These are phyloP conservation scores for Sporothrix variecibatus DNA, from an alignment of 2,329 filamentous ascomycete species.

Conservation along the genomic window DNA sequence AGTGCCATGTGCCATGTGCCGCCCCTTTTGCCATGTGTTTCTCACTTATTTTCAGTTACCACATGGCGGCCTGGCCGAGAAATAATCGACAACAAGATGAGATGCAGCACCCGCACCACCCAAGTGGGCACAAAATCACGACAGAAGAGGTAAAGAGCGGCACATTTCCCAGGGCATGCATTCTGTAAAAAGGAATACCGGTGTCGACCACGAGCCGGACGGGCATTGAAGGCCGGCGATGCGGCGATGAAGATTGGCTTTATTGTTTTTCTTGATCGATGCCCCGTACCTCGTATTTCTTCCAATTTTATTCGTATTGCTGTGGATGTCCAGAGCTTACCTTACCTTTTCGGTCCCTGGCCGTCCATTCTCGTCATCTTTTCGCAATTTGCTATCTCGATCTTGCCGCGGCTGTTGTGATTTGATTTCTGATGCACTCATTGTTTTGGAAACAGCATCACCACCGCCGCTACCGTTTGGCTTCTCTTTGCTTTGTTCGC, in stretches of 20 bases:
- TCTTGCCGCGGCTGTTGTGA: neutral
- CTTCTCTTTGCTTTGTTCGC: neutral
- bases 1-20: neutral
- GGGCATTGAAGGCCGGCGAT: neutral
- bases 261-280: neutral
- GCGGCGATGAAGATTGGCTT: neutral
- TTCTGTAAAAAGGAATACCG: neutral
- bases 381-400: neutral
- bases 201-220: neutral
- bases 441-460: no score
- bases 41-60: neutral
- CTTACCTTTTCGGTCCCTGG: neutral
- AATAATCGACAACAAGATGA: neutral
- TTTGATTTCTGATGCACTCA: no score
- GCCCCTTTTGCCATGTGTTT: neutral
- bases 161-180: neutral
- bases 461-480: neutral
- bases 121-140: neutral
- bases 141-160: neutral
- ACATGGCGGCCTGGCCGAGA: slow-evolving; percentile 5
- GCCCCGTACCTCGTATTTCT: neutral
- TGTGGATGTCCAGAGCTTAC: neutral
- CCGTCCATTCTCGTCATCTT: no score
- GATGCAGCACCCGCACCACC: neutral
- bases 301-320: neutral